A percentile compares a stretch with the other conserved stretches of the same genome.
Evolutionary conservation across 352 stramenopile species (phyloP).

Genomic region (Phytopythium chamaehyphon): DNA sequence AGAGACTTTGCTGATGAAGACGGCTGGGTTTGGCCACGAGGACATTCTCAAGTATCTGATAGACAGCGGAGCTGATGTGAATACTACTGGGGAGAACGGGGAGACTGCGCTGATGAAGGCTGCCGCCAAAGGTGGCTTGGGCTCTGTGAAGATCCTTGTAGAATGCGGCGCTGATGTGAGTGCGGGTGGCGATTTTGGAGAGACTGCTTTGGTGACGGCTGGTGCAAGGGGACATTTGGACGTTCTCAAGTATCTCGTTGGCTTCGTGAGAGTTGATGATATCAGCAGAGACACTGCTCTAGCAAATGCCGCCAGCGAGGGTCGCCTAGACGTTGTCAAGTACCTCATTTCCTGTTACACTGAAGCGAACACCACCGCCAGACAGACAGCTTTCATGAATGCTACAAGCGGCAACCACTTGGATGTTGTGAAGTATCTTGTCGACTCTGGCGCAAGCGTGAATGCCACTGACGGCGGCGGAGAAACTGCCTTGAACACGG

Average conservation of each 20-base stretch:
- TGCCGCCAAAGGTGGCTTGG: not conserved
- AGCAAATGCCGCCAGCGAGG: too few species aligned
- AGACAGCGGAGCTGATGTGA: not conserved
- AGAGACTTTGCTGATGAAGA: not conserved
- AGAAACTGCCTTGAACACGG: not conserved
- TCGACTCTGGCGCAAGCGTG: not conserved
- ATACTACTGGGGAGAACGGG: not conserved
- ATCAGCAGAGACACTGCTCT: too few species aligned
- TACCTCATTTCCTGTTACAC: too few species aligned
- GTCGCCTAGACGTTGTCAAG: too few species aligned
- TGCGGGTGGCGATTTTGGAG: not conserved
- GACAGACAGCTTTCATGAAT: too few species aligned
- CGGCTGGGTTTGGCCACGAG: not conserved
- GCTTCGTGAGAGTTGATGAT: too few species aligned
- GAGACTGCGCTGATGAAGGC: not conserved
- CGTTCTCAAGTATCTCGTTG: too few species aligned
- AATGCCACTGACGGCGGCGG: not conserved
- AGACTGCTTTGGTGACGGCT: not conserved
- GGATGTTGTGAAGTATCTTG: not conserved
- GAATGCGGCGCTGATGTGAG: not conserved
- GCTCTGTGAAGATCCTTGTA: not conserved
- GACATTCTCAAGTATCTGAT: not conserved
- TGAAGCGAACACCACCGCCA: too few species aligned
- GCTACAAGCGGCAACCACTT: not conserved
- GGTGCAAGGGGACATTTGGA: too few species aligned